These are phyloP conservation scores for Spergularia marina DNA, from an alignment of 148 eudicot genomes.

Conservation along the genomic window DNA sequence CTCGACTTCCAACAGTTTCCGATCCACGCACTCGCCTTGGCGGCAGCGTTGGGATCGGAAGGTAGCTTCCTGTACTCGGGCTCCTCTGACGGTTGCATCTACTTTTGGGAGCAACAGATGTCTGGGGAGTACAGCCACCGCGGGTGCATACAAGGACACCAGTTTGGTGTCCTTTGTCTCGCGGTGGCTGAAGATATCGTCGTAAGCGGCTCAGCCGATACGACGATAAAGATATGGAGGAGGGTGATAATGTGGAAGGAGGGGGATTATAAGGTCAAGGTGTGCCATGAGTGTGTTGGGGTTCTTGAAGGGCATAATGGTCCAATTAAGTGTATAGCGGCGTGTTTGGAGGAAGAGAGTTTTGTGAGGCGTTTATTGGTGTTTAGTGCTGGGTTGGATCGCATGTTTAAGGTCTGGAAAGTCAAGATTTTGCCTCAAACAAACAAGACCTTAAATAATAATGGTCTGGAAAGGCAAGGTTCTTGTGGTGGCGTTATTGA, in stretches of 20 bases:
- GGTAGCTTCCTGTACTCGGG: slow-evolving; percentile 54
- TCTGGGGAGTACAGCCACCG: slow-evolving; percentile 49
- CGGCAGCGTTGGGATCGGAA: slow-evolving; percentile 10
- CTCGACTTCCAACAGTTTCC: slow-evolving; percentile 53
- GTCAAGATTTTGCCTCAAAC: slow-evolving; percentile 43
- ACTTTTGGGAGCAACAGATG: slow-evolving; percentile 60
- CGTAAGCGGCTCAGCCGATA: slow-evolving; percentile 62
- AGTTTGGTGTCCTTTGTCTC: slow-evolving; percentile 50
- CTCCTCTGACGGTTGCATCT: slow-evolving; percentile 56
- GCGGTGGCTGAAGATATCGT: slow-evolving; percentile 42
- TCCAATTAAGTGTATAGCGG: slow-evolving; percentile 57
- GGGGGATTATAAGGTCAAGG: not conserved
- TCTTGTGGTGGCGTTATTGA: too few relatives aligned
- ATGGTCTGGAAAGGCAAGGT: too few relatives aligned
- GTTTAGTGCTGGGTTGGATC: slow-evolving; percentile 58
- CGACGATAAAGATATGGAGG: slow-evolving; percentile 60
- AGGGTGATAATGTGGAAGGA: slow-evolving; percentile 9
- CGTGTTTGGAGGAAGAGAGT: slow-evolving; percentile 34
- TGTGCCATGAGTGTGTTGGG: slow-evolving; percentile 46
- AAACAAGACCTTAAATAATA: too few relatives aligned
- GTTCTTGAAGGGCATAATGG: slow-evolving; percentile 65
- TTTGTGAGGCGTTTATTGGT: slow-evolving; percentile 36
- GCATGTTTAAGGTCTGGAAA: slow-evolving; percentile 67
- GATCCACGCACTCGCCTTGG: slow-evolving; percentile 50
- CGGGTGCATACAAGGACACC: slow-evolving; percentile 55